Percentiles rank a stretch among this genome's conserved stretches.
These are phyloP conservation scores for Arthrobotrys sphaeroides DNA, from an alignment of 2,329 filamentous ascomycete genomes.

Conservation along the genomic window DNA sequence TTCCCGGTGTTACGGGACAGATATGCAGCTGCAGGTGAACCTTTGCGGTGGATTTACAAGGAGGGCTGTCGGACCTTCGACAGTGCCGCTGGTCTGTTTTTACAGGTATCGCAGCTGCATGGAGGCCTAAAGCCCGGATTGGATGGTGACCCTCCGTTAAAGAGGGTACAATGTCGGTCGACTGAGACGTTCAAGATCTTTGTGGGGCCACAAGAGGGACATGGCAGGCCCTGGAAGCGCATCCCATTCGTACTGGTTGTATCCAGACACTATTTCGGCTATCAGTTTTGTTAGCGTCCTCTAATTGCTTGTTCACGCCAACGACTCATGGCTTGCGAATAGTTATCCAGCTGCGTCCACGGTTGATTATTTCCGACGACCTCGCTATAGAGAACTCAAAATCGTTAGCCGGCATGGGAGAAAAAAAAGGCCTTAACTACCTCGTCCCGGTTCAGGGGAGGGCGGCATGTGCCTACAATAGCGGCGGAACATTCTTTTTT, in stretches of 20 bases:
- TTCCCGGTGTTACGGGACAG: conserved; percentile 48
- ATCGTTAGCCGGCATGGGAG: conserved; percentile 22
- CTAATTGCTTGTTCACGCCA: conserved; percentile 42
- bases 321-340: conserved; percentile 44
- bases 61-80: conserved; percentile 1
- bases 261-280: conserved; percentile 54
- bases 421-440: neutral
- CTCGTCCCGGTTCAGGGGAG: conserved; percentile 35
- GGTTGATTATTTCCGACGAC: conserved; percentile 51
- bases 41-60: conserved; percentile 11
- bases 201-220: conserved; percentile 39
- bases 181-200: conserved; percentile 47
- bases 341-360: conserved; percentile 29
- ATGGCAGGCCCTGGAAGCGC: conserved; percentile 44
- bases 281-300: conserved; percentile 49
- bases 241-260: conserved; percentile 50
- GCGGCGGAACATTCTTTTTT: conserved; percentile 35
- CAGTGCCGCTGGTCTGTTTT: conserved; percentile 25
- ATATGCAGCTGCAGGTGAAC: conserved; percentile 45
- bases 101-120: conserved; percentile 36
- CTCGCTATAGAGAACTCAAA: conserved; percentile 31
- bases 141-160: conserved; percentile 28
- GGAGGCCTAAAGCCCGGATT: conserved; percentile 44
- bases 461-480: conserved; percentile 34
- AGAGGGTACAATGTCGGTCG: conserved; percentile 32